phyloP scores from a whole-genome alignment of 148 eudicot genomes.

The Chenopodium berlandieri region DNA sequence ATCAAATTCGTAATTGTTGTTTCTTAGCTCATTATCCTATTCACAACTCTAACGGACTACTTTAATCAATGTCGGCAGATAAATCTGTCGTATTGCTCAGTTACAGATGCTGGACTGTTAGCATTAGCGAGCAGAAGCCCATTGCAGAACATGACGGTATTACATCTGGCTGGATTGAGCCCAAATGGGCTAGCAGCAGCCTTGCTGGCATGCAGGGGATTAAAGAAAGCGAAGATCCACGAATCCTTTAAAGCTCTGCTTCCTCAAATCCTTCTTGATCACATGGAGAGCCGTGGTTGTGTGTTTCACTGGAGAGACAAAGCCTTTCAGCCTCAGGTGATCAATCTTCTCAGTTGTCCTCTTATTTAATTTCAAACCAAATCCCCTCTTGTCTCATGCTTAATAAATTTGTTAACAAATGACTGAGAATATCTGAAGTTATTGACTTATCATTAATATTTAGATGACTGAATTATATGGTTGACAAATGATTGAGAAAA shows the following conservation, averaged over 20 bases:
- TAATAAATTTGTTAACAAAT: no score
- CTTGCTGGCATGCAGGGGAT: constrained; percentile 69
- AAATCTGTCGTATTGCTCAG: constrained; percentile 68
- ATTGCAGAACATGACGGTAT: constrained; percentile 66
- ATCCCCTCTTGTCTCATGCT: background rate
- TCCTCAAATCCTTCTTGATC: constrained; percentile 51
- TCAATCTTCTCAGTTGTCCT: background rate
- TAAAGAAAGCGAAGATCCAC: constrained; percentile 78
- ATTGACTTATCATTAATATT: background rate
- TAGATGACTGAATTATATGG: background rate
- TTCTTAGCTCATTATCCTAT: background rate
- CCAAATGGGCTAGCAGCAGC: constrained; percentile 70
- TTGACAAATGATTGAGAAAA: constrained; percentile 10
- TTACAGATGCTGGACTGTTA: constrained; percentile 72
- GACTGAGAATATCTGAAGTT: background rate
- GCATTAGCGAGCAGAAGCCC: constrained; percentile 71
- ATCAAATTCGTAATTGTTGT: background rate
- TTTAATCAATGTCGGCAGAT: constrained; percentile 42
- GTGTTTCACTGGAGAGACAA: constrained; percentile 65
- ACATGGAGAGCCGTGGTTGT: constrained; percentile 76
- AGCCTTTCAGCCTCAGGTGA: constrained; percentile 48
- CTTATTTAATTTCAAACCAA: background rate
- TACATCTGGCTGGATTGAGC: constrained; percentile 66
- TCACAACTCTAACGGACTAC: background rate
- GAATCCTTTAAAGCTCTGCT: constrained; percentile 48